Percentiles rank a stretch among this genome's conserved stretches.
These are phyloP conservation scores for Saturnispora diversa DNA, from an alignment of 805 yeast species.

Conservation along the genomic window DNA sequence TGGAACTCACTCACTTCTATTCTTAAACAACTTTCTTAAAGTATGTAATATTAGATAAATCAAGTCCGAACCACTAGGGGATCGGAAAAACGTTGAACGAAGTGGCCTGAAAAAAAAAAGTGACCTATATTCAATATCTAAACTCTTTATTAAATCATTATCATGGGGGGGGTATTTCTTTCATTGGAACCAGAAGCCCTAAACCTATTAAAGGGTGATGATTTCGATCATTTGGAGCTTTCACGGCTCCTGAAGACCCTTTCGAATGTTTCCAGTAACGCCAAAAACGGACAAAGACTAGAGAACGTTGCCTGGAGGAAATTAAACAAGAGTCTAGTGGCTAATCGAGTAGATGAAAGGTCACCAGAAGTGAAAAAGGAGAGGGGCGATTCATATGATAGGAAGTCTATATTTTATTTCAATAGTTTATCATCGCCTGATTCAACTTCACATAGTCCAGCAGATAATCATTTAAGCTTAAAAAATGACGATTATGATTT, in stretches of 20 bases:
- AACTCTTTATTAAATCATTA: neutral
- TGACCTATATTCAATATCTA: constrained; percentile 10
- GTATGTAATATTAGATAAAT: neutral
- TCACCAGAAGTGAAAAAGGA: neutral
- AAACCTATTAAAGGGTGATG: constrained; percentile 9
- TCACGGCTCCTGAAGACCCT: neutral
- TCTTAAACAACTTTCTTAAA: constrained; percentile 5
- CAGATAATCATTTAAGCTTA: constrained; percentile 1
- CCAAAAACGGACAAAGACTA: constrained; percentile 29
- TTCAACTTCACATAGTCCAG: constrained; percentile 14
- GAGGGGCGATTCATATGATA: constrained; percentile 7
- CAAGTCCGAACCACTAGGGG: constrained; percentile 3
- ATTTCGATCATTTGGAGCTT: constrained; percentile 8
- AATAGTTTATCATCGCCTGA: constrained; percentile 27
- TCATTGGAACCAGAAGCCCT: constrained; percentile 1
- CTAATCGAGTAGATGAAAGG: constrained; percentile 2
- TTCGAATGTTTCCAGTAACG: constrained; percentile 18
- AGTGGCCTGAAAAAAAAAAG: neutral
- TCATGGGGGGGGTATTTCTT: constrained; percentile 1
- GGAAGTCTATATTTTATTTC: constrained; percentile 7
- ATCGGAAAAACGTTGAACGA: constrained; percentile 1
- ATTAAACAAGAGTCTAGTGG: constrained; percentile 26
- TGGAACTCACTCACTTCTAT: constrained; percentile 16
- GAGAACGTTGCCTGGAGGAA: constrained; percentile 33
- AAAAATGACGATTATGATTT: neutral